These are phyloP conservation scores for Solanum okadae DNA, from an alignment of 257 asterid species.

Conservation along the genomic window DNA sequence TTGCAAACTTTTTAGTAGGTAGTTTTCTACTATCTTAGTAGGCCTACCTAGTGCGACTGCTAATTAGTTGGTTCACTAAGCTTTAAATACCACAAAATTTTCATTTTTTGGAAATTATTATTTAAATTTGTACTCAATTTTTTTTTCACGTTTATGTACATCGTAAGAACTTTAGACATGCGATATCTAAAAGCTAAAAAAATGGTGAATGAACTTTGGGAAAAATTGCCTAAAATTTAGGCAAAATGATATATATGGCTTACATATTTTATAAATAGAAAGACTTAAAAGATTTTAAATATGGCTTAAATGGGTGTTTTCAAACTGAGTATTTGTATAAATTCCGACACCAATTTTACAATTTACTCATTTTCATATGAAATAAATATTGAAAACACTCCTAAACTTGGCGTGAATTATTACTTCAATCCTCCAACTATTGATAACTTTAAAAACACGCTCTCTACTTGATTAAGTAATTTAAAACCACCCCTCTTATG, in stretches of 20 bases:
- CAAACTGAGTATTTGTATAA: no score
- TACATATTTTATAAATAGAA: background rate
- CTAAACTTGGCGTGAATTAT: no score
- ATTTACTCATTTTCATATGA: background rate
- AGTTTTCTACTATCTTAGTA: background rate
- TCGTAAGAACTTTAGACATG: background rate
- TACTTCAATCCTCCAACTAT: no score
- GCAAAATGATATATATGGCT: background rate
- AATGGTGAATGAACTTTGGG: background rate
- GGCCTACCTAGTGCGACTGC: background rate
- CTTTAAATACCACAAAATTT: background rate
- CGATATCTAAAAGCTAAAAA: no score
- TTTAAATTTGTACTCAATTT: background rate
- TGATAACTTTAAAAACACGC: background rate
- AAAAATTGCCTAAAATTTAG: background rate
- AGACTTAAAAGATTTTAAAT: background rate
- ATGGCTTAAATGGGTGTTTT: background rate
- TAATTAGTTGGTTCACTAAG: background rate
- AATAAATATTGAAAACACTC: no score
- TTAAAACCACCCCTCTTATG: no score
- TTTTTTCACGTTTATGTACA: background rate
- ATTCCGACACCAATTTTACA: no score
- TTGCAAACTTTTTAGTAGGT: no score
- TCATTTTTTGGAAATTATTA: background rate
- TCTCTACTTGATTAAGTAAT: background rate